Base-by-base conservation (phyloP, 1,284 basidiomycete species). In the Golubevia pallescens region DNA sequence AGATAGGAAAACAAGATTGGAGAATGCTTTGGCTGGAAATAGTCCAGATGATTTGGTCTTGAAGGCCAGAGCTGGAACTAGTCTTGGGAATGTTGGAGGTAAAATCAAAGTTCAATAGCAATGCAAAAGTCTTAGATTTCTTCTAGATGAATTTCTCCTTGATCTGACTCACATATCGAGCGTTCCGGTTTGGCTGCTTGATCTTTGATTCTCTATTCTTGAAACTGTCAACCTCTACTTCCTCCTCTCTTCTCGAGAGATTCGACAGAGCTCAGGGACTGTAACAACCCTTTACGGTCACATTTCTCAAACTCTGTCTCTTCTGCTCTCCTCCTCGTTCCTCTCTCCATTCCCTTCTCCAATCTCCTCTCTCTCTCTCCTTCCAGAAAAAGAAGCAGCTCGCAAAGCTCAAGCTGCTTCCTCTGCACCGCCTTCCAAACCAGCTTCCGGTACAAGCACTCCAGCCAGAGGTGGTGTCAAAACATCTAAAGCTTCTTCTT, bases 11-110 rank as follows among this genome's bases (percentile, higher is more conserved):
- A n/a, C n/a, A n/a, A 4, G 34, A 38, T 67, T 77, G 34, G 65
- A 65, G 16, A 69, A 68, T 16, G 87, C 89, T 6, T 94, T 94
- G 75, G 90, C 93, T 68, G 88, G 88, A 23, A 93, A 92, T n/a
- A 95, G 93, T 81, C 93, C 94, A 10, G 93, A 95, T 74, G 93
- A 95, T 77, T 86, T 92, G 64, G 90, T 95, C 13, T 87, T 92
- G 79, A 90, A 90, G 71, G 93, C 94, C 48, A 90, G 94, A 42
- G 89, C 89, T 62, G 92, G 92, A 57, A 93, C 93, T 5, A 85
- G 80, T 13, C 71, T 84, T 28, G 75, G 68, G 20, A 28, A 10
- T 28, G 52, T 55, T 14, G 52, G 19, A 21, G 54, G n/a, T 55
- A 24, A 19, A 13, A 38, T 23, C 20, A 52, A 21, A 66, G 60